Conservation (phyloP, 257 asterid species). For the Salvia rosmarinus region DNA sequence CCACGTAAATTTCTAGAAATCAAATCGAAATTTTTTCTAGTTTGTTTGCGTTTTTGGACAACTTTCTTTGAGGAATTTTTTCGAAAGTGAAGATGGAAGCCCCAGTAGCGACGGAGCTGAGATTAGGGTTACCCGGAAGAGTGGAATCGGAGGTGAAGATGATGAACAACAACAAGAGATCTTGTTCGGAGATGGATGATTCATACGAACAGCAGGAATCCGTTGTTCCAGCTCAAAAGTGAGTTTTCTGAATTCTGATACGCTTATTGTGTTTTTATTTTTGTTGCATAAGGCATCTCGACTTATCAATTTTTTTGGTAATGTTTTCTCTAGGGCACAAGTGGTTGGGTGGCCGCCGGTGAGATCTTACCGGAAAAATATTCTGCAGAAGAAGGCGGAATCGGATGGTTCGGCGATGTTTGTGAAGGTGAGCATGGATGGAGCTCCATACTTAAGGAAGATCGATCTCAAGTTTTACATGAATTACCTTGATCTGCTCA, state of each 20-base stretch:
- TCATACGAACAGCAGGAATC: constrained; percentile 32
- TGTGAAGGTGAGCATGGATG: constrained; percentile 97
- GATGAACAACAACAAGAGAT: constrained; percentile 55
- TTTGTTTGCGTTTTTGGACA: too few relatives aligned
- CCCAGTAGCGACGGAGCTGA: constrained; percentile 57
- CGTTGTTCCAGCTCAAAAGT: constrained; percentile 63
- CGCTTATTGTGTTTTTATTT: neutral
- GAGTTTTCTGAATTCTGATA: constrained; percentile 33
- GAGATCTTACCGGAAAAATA: constrained; percentile 70
- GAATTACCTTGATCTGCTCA: constrained; percentile 67
- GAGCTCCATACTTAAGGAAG: constrained; percentile 90
- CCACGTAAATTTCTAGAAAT: neutral
- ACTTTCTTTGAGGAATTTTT: too few relatives aligned
- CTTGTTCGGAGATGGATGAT: constrained; percentile 53
- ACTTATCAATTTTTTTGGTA: neutral
- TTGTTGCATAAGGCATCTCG: neutral
- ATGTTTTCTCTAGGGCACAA: constrained; percentile 48
- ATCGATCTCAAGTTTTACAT: constrained; percentile 69
- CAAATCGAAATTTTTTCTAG: too few relatives aligned
- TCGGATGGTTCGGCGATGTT: constrained; percentile 65
- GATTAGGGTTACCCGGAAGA: constrained; percentile 76
- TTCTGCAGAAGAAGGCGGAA: constrained; percentile 47
- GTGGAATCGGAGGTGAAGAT: constrained; percentile 45
- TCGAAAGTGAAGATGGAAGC: constrained; percentile 32
- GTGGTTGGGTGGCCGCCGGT: constrained; percentile 99